These are phyloP conservation scores for Amoeboaphelidium protococcarum DNA, from an alignment of 371 early-diverging fungal genomes.

Conservation along the genomic window DNA sequence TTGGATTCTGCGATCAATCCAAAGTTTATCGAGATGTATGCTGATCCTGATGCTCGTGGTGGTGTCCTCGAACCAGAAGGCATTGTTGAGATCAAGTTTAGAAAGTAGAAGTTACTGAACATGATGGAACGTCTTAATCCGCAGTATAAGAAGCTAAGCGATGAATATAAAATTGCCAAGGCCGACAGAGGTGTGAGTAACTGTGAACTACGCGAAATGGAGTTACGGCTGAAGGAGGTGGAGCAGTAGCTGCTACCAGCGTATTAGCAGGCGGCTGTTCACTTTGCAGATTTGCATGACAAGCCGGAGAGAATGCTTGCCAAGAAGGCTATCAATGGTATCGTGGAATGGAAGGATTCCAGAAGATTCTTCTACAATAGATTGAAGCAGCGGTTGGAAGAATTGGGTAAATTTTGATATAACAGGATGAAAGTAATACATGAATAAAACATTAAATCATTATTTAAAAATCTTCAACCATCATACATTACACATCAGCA, in stretches of 20 bases:
- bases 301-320: conserved; percentile 84
- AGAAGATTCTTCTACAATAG: not conserved
- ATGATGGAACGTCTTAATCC: conserved; percentile 75
- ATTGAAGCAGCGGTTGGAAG: not conserved
- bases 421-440: too few relatives aligned
- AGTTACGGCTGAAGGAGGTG: conserved; percentile 40
- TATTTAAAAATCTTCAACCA: too few relatives aligned
- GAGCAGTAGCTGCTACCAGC: conserved; percentile 63
- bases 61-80: conserved; percentile 96
- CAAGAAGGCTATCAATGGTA: conserved; percentile 23
- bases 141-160: conserved; percentile 31
- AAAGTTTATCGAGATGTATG: conserved; percentile 95
- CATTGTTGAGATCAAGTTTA: conserved; percentile 95
- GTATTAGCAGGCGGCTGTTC: conserved; percentile 75
- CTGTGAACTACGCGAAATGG: conserved; percentile 22
- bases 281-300: conserved; percentile 93
- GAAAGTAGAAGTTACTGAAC: conserved; percentile 60
- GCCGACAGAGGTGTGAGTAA: not conserved
- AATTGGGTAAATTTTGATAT: too few relatives aligned
- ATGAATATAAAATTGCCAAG: not conserved
- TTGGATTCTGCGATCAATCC: conserved; percentile 92
- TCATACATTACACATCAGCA: too few relatives aligned
- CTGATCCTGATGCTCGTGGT: conserved; percentile 64
- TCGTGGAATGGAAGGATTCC: conserved; percentile 1
- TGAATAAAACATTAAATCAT: too few relatives aligned